Percentiles rank a stretch among this genome's conserved stretches.
These are phyloP conservation scores for Lipomyces chichibuensis DNA, from an alignment of 805 yeast genomes.

Conservation along the genomic window DNA sequence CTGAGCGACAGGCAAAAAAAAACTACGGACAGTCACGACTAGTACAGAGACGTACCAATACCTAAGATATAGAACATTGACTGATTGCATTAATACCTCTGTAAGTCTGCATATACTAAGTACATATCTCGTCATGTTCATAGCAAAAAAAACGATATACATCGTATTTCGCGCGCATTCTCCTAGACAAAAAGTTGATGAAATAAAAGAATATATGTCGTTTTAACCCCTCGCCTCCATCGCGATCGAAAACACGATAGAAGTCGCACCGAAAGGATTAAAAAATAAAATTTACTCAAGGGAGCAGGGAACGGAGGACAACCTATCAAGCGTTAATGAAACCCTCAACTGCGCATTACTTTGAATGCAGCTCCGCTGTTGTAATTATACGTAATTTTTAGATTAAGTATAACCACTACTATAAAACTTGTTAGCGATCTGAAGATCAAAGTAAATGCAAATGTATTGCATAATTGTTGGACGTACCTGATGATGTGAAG, in stretches of 20 bases:
- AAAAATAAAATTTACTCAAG: conserved; percentile 27
- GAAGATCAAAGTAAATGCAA: not conserved
- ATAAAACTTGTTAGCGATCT: conserved; percentile 23
- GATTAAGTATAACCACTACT: conserved; percentile 38
- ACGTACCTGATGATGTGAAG: conserved; percentile 36
- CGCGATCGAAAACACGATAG: conserved; percentile 12
- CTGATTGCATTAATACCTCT: not conserved
- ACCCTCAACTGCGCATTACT: conserved; percentile 36
- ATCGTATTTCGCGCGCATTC: not conserved
- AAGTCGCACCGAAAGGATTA: conserved; percentile 32
- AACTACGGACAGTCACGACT: not conserved
- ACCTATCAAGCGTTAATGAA: conserved; percentile 29
- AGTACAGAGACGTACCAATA: not conserved
- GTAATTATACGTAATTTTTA: conserved; percentile 32
- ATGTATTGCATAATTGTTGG: not conserved
- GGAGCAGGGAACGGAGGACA: conserved; percentile 38
- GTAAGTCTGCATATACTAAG: not conserved
- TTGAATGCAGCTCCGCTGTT: conserved; percentile 34
- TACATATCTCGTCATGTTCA: not conserved
- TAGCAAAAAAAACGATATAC: not conserved
- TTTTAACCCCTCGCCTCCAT: conserved; percentile 29
- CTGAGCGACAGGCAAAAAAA: not conserved
- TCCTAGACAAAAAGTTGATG: not conserved
- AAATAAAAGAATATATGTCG: conserved; percentile 21
- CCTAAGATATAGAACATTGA: not conserved